These are phyloP conservation scores for Brassica napus DNA, from an alignment of 345 rosid genomes.

Conservation along the genomic window DNA sequence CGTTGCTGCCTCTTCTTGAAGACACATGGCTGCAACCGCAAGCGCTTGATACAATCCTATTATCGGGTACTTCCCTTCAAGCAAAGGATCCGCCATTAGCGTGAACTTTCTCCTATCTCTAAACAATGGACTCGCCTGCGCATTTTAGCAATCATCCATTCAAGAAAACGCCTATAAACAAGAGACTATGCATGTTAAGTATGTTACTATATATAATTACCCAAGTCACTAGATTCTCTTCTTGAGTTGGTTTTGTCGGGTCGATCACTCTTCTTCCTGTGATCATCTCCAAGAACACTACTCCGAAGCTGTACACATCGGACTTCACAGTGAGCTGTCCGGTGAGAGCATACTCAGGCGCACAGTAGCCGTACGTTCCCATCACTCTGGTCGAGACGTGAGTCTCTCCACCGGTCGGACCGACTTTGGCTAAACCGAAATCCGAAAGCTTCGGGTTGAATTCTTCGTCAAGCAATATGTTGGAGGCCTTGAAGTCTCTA, in stretches of 20 bases:
- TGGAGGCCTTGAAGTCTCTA: slow-evolving; percentile 79
- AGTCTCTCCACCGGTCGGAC: slow-evolving; percentile 68
- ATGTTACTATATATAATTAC: slow-evolving; percentile 35
- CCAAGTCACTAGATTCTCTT: slow-evolving; percentile 73
- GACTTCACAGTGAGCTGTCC: slow-evolving; percentile 73
- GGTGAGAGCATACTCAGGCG: slow-evolving; percentile 73
- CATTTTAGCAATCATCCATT: slow-evolving; percentile 12
- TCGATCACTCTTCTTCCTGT: slow-evolving; percentile 85
- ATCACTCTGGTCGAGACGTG: slow-evolving; percentile 85
- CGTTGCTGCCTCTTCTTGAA: slow-evolving; percentile 67
- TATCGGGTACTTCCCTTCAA: slow-evolving; percentile 56
- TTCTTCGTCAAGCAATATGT: slow-evolving; percentile 58
- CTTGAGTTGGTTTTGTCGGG: slow-evolving; percentile 56
- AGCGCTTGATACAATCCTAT: slow-evolving; percentile 74
- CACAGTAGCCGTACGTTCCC: slow-evolving; percentile 88
- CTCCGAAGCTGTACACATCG: slow-evolving; percentile 85
- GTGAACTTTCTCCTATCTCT: slow-evolving; percentile 67
- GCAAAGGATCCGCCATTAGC: slow-evolving; percentile 69
- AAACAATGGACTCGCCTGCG: slow-evolving; percentile 70
- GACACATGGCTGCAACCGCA: slow-evolving; percentile 85
- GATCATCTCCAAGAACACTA: slow-evolving; percentile 75
- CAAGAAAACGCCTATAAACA: neutral
- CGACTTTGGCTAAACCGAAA: slow-evolving; percentile 84
- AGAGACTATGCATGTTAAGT: neutral
- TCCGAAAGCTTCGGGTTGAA: slow-evolving; percentile 79